Percentiles rank a stretch among this genome's conserved stretches.
Conservation (phyloP, 2,329 filamentous ascomycete species). For the Colletotrichum shisoi region DNA sequence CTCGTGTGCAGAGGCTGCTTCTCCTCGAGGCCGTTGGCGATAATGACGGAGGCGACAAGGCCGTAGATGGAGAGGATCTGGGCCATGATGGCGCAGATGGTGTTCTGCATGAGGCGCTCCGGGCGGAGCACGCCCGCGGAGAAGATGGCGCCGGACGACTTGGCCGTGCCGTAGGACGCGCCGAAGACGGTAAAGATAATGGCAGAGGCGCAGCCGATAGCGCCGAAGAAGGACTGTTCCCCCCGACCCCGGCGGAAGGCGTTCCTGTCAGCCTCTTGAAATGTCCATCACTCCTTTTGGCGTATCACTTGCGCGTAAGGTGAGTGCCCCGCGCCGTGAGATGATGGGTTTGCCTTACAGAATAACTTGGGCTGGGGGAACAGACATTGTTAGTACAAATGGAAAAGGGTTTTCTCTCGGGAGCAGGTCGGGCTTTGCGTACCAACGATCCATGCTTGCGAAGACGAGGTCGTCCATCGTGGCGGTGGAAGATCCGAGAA, state of each 20-base stretch:
- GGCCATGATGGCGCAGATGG: constrained; percentile 57
- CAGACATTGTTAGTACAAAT: not conserved
- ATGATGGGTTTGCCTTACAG: constrained; percentile 47
- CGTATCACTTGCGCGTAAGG: no score
- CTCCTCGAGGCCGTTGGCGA: constrained; percentile 52
- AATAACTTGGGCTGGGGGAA: constrained; percentile 53
- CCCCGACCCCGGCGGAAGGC: no score
- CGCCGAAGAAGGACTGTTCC: constrained; percentile 53
- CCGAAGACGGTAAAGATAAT: constrained; percentile 63
- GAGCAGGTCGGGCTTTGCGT: constrained; percentile 31
- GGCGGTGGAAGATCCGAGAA: not conserved
- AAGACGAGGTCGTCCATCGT: constrained; percentile 45
- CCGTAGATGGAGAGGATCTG: constrained; percentile 60
- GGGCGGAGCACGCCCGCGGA: constrained; percentile 55
- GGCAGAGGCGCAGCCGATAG: constrained; percentile 53
- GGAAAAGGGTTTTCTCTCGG: not conserved
- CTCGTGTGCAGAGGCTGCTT: constrained; percentile 55
- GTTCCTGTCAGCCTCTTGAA: no score
- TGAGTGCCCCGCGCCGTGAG: not conserved
- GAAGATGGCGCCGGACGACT: constrained; percentile 55
- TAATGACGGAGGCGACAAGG: constrained; percentile 56
- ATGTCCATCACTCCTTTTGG: no score
- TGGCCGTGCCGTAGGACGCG: constrained; percentile 56
- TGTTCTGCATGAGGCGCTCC: constrained; percentile 56
- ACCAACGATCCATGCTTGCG: constrained; percentile 51